phyloP scores from a whole-genome alignment of 2,329 filamentous ascomycete species.

The Talaromyces pinophilus region DNA sequence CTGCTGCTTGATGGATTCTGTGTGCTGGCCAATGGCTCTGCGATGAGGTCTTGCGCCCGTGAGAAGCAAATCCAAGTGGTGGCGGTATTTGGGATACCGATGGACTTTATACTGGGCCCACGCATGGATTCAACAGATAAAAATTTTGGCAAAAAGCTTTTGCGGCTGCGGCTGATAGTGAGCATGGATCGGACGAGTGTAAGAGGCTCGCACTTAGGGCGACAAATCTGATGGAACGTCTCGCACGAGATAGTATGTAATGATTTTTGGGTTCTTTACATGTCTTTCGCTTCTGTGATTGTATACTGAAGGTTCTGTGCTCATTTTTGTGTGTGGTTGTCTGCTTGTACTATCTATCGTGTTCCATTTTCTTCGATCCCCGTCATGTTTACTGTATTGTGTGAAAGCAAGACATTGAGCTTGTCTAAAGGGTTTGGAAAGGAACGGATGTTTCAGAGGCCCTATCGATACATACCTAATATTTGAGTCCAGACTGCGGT shows the following conservation, averaged over 20 bases:
- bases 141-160: slow-evolving; percentile 22
- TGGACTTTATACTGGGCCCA: slow-evolving; percentile 13
- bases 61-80: neutral
- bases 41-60: neutral
- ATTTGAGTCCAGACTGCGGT: too few species aligned
- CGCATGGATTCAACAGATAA: slow-evolving; percentile 12
- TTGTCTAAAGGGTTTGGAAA: too few species aligned
- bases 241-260: slow-evolving; percentile 5
- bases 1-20: too few species aligned
- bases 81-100: neutral
- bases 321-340: too few species aligned
- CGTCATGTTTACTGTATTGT: too few species aligned
- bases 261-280: neutral
- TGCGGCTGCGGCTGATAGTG: slow-evolving; percentile 12
- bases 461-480: too few species aligned
- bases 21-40: slow-evolving; percentile 13
- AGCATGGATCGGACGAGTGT: neutral
- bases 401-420: too few species aligned
- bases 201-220: slow-evolving; percentile 9
- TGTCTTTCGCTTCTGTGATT: neutral
- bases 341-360: too few species aligned
- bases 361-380: too few species aligned
- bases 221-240: slow-evolving; percentile 8
- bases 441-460: too few species aligned
- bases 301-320: neutral